Conservation (phyloP, 345 rosid species). For the Xanthoceras sorbifolium region DNA sequence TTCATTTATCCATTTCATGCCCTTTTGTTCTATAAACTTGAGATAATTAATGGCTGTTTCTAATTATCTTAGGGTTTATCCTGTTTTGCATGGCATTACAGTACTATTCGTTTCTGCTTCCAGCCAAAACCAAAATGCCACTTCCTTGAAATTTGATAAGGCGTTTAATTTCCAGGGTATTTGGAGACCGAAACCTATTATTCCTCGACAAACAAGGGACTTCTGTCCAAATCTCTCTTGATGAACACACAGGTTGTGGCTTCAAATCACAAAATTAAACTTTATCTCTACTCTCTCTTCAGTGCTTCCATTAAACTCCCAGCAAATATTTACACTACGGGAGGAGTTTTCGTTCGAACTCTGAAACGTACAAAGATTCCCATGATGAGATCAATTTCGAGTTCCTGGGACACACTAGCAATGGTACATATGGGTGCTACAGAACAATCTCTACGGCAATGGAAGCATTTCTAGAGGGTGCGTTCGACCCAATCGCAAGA, state of each 20-base stretch:
- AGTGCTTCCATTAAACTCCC: constrained; percentile 22
- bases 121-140: not conserved
- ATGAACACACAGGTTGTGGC: not conserved
- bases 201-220: not conserved
- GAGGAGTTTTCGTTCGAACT: constrained; percentile 28
- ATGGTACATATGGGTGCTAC: constrained; percentile 21
- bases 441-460: constrained; percentile 29
- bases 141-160: not conserved
- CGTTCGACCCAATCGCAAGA: constrained; percentile 24
- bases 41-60: not conserved
- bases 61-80: not conserved
- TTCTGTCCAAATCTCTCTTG: constrained; percentile 19
- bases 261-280: constrained; percentile 3
- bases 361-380: not conserved
- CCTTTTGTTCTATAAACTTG: not conserved
- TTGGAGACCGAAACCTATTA: constrained; percentile 1
- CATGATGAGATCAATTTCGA: constrained; percentile 29
- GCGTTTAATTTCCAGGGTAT: not conserved
- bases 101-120: not conserved
- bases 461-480: constrained; percentile 18
- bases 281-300: not conserved
- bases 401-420: constrained; percentile 19
- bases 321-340: constrained; percentile 18
- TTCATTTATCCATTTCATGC: not conserved
- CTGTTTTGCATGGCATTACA: constrained; percentile 9